Conservation (phyloP, 2,329 filamentous ascomycete species). For the Lasiodiplodia sp. region DNA sequence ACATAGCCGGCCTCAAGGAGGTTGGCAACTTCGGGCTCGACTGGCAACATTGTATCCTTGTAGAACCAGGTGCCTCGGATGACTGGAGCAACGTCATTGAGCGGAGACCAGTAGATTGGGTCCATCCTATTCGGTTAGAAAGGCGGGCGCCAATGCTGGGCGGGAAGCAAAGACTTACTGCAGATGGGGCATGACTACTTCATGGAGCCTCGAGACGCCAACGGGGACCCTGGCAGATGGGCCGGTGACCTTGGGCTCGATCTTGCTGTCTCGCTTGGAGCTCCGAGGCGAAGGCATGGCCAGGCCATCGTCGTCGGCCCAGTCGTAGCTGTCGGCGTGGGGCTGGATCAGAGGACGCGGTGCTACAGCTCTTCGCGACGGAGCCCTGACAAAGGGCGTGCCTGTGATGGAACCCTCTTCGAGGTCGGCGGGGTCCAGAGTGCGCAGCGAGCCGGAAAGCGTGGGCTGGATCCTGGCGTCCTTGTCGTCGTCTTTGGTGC, state of each 20-base stretch:
- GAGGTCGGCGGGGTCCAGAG: slow-evolving; percentile 40
- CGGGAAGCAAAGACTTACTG: slow-evolving; percentile 9
- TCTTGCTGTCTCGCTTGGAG: slow-evolving; percentile 39
- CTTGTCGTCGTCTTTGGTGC: slow-evolving; percentile 38
- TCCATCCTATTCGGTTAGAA: slow-evolving; percentile 21
- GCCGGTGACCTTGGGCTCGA: slow-evolving; percentile 40
- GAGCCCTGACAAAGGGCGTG: slow-evolving; percentile 60
- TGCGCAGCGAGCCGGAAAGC: slow-evolving; percentile 41
- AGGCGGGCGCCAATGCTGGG: slow-evolving; percentile 34
- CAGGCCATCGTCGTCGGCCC: slow-evolving; percentile 50
- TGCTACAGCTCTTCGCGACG: slow-evolving; percentile 51
- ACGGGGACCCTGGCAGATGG: slow-evolving; percentile 74
- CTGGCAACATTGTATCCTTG: slow-evolving; percentile 89
- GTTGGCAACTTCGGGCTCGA: slow-evolving; percentile 86
- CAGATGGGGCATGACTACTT: slow-evolving; percentile 76
- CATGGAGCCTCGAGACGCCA: slow-evolving; percentile 86
- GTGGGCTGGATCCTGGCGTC: slow-evolving; percentile 32
- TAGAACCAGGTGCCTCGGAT: slow-evolving; percentile 96
- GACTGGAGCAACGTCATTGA: slow-evolving; percentile 86
- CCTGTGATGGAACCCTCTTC: slow-evolving; percentile 52
- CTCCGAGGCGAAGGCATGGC: slow-evolving; percentile 30
- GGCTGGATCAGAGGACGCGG: slow-evolving; percentile 41
- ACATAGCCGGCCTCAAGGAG: slow-evolving; percentile 90
- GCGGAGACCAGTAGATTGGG: slow-evolving; percentile 81
- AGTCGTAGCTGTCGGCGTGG: slow-evolving; percentile 56